Evolutionary conservation across 169 alveolate species (phyloP), one percentile per base, ranked within the genome.

Genomic region (Babesia sp.): DNA sequence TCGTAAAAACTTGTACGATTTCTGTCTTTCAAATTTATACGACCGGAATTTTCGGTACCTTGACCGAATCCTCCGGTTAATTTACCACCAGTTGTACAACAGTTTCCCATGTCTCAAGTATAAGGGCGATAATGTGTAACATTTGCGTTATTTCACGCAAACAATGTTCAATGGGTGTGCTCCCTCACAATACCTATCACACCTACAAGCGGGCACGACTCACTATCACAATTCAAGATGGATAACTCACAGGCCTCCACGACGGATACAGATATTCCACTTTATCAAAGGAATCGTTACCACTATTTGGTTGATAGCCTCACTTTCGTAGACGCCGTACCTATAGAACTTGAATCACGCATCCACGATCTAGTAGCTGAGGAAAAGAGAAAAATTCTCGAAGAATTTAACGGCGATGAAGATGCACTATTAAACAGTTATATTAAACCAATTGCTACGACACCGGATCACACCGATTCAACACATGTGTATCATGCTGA

Each of bases 221-320:
- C 29, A 55, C 71, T 42, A 41, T 39, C 22, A n/a, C 58, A 22
- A 22, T 11, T 61, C 7, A 16, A 2, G 33, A 64, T 64, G 74
- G 61, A n/a, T 16, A 16, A 54, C 0, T 22, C 71, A 1, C 24
- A 11, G 1, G 31, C 57, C 34, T 48, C 29, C 29, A 18, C 54
- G 26, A 33, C 36, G 63, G 74, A 46, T 26, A 8, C 48, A 12
- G 66, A 31, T 1, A 37, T 4, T 18, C 46, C 33, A 16, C 54
- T 78, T 20, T 68, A 78, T 36, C 45, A 28, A 55, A 22, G 39
- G 34, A 78, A 78, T 33, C 31, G 48, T n/a, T 22, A 78, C 16
- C 80, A 78, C 58, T 31, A 42, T 3, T 55, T 78, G 51, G 86
- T 78, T 26, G 86, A 78, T 61, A 69, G 86, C 37, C 39, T 78